Base-by-base conservation (phyloP, 2,329 filamentous ascomycete species). In the Curvularia lunata region DNA sequence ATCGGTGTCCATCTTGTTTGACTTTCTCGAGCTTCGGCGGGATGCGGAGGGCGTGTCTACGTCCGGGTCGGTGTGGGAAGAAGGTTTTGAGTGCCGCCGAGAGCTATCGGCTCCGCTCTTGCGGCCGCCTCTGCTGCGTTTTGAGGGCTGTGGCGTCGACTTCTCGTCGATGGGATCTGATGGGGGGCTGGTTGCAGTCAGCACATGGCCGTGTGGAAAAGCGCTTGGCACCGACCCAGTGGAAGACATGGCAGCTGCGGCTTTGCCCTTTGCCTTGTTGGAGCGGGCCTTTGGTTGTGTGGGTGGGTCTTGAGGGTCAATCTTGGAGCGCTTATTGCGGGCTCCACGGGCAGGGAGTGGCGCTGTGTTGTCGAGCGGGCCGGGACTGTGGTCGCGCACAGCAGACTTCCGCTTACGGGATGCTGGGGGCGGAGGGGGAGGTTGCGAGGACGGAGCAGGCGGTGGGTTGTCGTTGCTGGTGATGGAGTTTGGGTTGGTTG, bases 371-470 rank as follows among this genome's bases (percentile, higher is more conserved):
- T 71, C 70, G 59, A 83, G 80, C 66, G 85, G 85, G 67, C 80
- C 81, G 64, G 77, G 73, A 60, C 60, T 75, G 7, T 67, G 52
- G 50, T 80, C 77, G 62, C 70, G 78, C 59, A 81, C 78, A 63
- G 85, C 77, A 63, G 83, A 84, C 82, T 96, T 97, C 75, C 93
- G 89, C 82, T 97, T 97, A 75, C 88, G 86, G 62, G 85, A 78
- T 59, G 82, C 74, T 69, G 52, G 77, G 62, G 78, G 79, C 68
- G 71, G 79, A 73, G 76, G 79, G 70, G 78, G 79, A 54, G 65
- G 65, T 46, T 72, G 76, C 49, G 80, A 75, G 73, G 79, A 72
- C 60, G 67, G 70, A 64, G 63, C 74, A 64, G 69, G 73, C 45
- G 69, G 71, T 30, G 68, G 65, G 56, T 63, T 65, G 52, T 73